Percentiles rank a stretch among this genome's conserved stretches.
Conservation (phyloP, 176 grass and related monocot genomes). For the Saccharum officinarum region DNA sequence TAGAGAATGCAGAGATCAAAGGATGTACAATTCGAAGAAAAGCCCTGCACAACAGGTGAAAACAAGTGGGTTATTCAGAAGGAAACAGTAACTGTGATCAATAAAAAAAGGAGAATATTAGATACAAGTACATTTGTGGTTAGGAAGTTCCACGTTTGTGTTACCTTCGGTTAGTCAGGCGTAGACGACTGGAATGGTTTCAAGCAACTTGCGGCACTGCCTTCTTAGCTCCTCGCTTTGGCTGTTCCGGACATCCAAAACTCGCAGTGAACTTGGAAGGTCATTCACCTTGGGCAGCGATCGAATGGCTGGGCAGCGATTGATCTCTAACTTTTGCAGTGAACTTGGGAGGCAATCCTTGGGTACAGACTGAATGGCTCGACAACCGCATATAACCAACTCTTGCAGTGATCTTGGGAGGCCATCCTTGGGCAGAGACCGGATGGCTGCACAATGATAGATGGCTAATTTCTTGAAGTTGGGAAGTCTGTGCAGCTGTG, state of each 20-base stretch:
- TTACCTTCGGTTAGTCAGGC: conserved; percentile 9
- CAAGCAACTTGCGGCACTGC: conserved; percentile 10
- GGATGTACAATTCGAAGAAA: background rate
- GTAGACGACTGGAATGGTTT: background rate
- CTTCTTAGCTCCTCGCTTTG: conserved; percentile 7
- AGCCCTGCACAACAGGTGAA: background rate
- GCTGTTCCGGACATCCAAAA: accelerated
- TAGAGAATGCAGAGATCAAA: background rate
- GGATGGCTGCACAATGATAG: background rate
- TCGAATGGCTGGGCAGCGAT: accelerated
- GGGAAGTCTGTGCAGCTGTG: too few species aligned
- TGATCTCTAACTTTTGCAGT: background rate
- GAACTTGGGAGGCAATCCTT: background rate
- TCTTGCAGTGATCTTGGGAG: background rate
- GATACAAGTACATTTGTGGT: too few species aligned
- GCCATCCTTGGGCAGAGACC: background rate
- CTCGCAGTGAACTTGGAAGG: background rate
- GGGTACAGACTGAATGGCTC: background rate
- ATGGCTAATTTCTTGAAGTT: too few species aligned
- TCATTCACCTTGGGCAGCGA: background rate
- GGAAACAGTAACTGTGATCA: background rate
- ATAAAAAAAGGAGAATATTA: background rate
- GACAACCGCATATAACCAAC: accelerated
- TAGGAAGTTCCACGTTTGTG: background rate
- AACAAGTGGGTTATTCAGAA: background rate